These are phyloP conservation scores for Podospora pseudopauciseta DNA, from an alignment of 495 filamentous ascomycete species.

Conservation along the genomic window DNA sequence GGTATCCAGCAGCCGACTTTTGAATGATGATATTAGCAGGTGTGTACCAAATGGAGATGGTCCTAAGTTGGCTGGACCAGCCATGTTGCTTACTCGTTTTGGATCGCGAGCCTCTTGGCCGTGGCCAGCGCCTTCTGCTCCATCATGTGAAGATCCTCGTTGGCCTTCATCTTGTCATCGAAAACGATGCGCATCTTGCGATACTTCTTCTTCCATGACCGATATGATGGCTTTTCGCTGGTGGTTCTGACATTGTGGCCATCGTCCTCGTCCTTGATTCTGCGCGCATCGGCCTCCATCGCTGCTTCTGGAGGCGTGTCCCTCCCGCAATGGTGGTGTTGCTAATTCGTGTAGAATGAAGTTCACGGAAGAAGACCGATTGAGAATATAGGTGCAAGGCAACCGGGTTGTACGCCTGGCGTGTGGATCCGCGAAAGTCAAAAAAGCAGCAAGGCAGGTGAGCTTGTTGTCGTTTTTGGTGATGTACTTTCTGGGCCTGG, in stretches of 20 bases:
- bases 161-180: slow-evolving; percentile 75
- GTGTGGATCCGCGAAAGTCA: slow-evolving; percentile 4
- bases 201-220: slow-evolving; percentile 81
- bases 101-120: slow-evolving; percentile 72
- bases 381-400: neutral
- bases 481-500: neutral
- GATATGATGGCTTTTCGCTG: slow-evolving; percentile 40
- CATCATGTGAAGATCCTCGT: slow-evolving; percentile 69
- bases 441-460: neutral
- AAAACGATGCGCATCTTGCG: slow-evolving; percentile 86
- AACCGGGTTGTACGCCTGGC: neutral
- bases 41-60: neutral
- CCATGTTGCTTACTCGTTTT: slow-evolving; percentile 61
- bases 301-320: slow-evolving; percentile 1
- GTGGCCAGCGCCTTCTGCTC: slow-evolving; percentile 74
- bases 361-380: neutral
- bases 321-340: neutral
- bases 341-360: neutral
- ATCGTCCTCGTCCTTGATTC: slow-evolving; percentile 33
- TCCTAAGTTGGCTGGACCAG: neutral
- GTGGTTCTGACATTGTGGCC: slow-evolving; percentile 32
- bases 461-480: neutral
- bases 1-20: slow-evolving; percentile 74
- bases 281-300: slow-evolving; percentile 31
- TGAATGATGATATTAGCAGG: slow-evolving; percentile 10